phyloP scores from a whole-genome alignment of 495 filamentous ascomycete genomes.

The Penicillium bovifimosum region DNA sequence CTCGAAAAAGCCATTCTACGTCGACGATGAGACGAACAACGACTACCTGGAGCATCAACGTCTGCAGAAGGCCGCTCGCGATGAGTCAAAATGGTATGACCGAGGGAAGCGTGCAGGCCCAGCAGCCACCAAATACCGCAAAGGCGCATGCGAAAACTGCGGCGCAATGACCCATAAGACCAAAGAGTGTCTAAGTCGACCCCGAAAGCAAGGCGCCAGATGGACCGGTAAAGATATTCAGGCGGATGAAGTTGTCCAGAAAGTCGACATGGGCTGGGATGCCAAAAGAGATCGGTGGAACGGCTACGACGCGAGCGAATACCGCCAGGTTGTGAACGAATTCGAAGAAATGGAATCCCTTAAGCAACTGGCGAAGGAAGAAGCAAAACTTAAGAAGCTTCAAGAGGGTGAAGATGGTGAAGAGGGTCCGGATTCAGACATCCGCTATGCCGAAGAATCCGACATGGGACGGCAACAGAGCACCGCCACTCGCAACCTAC shows the following conservation, averaged over 20 bases:
- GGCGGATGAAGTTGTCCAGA: slow-evolving; percentile 82
- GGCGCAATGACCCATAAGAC: slow-evolving; percentile 93
- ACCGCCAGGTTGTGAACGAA: slow-evolving; percentile 77
- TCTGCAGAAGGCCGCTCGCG: slow-evolving; percentile 58
- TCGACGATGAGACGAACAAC: slow-evolving; percentile 71
- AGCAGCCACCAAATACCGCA: slow-evolving; percentile 91
- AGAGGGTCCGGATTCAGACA: slow-evolving; percentile 54
- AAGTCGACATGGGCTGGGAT: slow-evolving; percentile 87
- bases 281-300: slow-evolving; percentile 99
- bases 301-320: slow-evolving; percentile 87
- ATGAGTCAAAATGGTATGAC: slow-evolving; percentile 83
- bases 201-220: slow-evolving; percentile 82
- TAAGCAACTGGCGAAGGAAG: slow-evolving; percentile 52
- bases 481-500: slow-evolving; percentile 82
- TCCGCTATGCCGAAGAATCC: slow-evolving; percentile 91
- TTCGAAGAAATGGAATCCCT: slow-evolving; percentile 81
- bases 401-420: slow-evolving; percentile 50
- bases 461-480: slow-evolving; percentile 90
- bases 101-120: slow-evolving; percentile 74
- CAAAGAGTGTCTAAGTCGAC: slow-evolving; percentile 87
- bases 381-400: slow-evolving; percentile 38
- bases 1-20: slow-evolving; percentile 95
- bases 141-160: slow-evolving; percentile 97
- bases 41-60: slow-evolving; percentile 98
- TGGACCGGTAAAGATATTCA: slow-evolving; percentile 93